Evolutionary conservation across 768 basidiomycete species (phyloP).

Genomic region (Suillus brevipes): DNA sequence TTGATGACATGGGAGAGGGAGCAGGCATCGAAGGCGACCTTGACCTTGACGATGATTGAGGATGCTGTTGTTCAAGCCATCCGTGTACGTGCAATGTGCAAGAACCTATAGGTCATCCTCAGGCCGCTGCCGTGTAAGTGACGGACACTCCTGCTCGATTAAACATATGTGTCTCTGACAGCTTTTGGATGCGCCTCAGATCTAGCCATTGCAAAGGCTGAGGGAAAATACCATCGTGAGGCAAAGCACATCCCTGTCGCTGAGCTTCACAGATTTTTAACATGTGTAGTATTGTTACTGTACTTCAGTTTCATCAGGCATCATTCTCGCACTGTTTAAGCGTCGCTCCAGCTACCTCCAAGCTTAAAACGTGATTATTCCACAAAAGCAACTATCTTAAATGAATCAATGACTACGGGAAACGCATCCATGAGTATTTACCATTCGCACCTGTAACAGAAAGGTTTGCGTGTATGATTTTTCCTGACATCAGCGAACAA

Average conservation of each 20-base stretch:
- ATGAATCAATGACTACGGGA: not conserved
- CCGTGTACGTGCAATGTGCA: not conserved
- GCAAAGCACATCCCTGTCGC: not conserved
- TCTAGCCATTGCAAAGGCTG: not conserved
- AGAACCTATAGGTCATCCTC: not conserved
- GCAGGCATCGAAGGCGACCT: slow-evolving; percentile 69
- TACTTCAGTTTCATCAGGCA: not conserved
- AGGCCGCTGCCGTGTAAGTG: not conserved
- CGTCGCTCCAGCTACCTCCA: not conserved
- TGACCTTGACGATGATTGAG: slow-evolving; percentile 61
- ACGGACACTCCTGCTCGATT: not conserved
- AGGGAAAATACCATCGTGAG: not conserved
- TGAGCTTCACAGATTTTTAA: not conserved
- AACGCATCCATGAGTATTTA: not conserved
- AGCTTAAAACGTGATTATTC: not conserved
- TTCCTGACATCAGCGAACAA: not conserved
- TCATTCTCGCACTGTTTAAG: not conserved
- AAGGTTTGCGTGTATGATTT: not conserved
- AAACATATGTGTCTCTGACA: not conserved
- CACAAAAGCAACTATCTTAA: not conserved
- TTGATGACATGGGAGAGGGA: slow-evolving; percentile 68
- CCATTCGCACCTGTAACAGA: not conserved
- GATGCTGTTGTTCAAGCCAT: not conserved
- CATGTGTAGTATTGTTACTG: not conserved
- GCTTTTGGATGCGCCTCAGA: not conserved